Percentiles rank a stretch among this genome's conserved stretches.
These are phyloP conservation scores for Bisporella sp. DNA, from an alignment of 2,329 filamentous ascomycete species.

Conservation along the genomic window DNA sequence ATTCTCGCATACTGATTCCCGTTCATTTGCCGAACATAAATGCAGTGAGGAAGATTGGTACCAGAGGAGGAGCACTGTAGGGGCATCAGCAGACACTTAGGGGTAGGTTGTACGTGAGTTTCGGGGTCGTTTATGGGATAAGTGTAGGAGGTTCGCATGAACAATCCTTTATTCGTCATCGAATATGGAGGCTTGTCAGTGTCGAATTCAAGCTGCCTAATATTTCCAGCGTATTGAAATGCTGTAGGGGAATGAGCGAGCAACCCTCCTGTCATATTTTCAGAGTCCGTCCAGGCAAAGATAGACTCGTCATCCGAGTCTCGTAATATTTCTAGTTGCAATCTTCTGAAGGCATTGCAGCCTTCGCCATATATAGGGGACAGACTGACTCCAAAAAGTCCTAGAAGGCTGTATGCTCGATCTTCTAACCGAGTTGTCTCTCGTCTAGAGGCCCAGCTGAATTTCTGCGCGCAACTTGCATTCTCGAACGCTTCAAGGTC, in stretches of 20 bases:
- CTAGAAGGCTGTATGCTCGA: constrained; percentile 29
- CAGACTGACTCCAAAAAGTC: constrained; percentile 31
- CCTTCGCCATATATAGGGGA: constrained; percentile 30
- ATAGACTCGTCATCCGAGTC: constrained; percentile 29
- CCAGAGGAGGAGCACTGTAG: neutral
- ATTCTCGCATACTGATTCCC: neutral
- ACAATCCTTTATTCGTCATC: constrained; percentile 4
- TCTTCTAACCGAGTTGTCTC: constrained; percentile 24
- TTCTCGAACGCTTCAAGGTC: neutral
- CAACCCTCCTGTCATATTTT: neutral
- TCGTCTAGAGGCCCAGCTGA: constrained; percentile 31
- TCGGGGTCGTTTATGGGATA: neutral
- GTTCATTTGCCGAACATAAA: neutral
- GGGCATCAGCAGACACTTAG: neutral
- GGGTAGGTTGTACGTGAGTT: neutral
- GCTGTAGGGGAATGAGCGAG: neutral
- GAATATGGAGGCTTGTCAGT: neutral
- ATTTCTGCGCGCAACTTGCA: constrained; percentile 25
- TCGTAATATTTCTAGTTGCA: constrained; percentile 30
- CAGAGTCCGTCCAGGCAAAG: constrained; percentile 20
- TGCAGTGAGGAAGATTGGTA: neutral
- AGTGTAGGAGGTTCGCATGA: neutral
- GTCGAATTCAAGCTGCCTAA: neutral
- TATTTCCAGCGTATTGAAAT: neutral
- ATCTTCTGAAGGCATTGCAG: constrained; percentile 25